phyloP scores from a whole-genome alignment of 441 rosid genomes.

The Adansonia rubrostipa region DNA sequence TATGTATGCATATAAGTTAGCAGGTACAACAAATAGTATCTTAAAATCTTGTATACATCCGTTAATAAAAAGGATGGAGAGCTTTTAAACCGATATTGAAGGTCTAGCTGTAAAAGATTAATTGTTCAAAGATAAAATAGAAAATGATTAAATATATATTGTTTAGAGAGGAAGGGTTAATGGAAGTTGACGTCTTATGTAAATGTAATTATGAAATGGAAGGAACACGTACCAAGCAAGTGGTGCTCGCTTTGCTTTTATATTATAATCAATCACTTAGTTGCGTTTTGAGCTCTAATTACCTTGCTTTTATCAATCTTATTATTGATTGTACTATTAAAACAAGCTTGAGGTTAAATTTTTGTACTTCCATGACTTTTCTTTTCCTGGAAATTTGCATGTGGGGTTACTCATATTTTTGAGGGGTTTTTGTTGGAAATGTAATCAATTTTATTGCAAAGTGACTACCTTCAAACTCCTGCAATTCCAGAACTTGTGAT shows the following conservation, averaged over 20 bases:
- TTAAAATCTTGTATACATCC: conserved; percentile 27
- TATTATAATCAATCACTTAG: conserved; percentile 30
- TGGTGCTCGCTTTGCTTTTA: conserved; percentile 37
- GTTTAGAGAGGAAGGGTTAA: conserved; percentile 23
- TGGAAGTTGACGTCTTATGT: conserved; percentile 38
- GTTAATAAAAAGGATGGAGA: conserved; percentile 5
- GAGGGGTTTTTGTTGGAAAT: background rate
- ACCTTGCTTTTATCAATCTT: conserved; percentile 10
- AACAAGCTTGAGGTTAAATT: conserved; percentile 15
- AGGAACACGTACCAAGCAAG: conserved; percentile 60
- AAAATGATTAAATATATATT: conserved; percentile 7
- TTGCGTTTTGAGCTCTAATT: conserved; percentile 46
- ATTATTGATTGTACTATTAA: background rate
- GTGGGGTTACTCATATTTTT: background rate
- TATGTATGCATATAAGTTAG: background rate
- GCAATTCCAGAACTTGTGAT: background rate
- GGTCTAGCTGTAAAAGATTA: conserved; percentile 29
- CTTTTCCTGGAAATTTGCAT: background rate
- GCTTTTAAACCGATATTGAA: conserved; percentile 36
- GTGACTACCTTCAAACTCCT: conserved; percentile 7
- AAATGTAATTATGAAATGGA: conserved; percentile 33
- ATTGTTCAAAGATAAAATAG: conserved; percentile 25
- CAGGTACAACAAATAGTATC: conserved; percentile 22
- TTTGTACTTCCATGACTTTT: background rate
- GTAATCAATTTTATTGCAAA: conserved; percentile 5